phyloP scores from a whole-genome alignment of 352 stramenopile species.

The Phytophthora syringae region DNA sequence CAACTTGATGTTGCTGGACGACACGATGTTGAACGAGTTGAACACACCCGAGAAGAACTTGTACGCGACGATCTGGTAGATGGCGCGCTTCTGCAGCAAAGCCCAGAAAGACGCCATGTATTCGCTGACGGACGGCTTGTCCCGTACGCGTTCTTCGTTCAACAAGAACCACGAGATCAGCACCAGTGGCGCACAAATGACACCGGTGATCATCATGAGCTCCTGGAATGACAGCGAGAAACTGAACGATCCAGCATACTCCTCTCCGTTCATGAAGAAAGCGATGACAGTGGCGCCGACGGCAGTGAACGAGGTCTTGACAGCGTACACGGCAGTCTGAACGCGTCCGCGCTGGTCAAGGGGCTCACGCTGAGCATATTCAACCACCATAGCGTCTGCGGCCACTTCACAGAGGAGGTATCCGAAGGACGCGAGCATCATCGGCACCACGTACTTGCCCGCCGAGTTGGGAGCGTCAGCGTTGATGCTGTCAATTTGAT shows the following conservation, averaged over 20 bases:
- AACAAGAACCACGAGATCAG: conserved; percentile 49
- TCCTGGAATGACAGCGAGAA: conserved; percentile 54
- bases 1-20: conserved; percentile 53
- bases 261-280: conserved; percentile 53
- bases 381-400: conserved; percentile 63
- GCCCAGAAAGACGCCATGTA: conserved; percentile 61
- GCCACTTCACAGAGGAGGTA: conserved; percentile 63
- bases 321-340: conserved; percentile 54
- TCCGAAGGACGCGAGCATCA: conserved; percentile 66
- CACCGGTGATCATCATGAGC: conserved; percentile 46
- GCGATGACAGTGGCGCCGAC: conserved; percentile 48
- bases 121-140: conserved; percentile 18
- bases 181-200: conserved; percentile 38
- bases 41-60: conserved; percentile 70
- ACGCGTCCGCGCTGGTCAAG: conserved; percentile 48
- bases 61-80: conserved; percentile 56
- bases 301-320: conserved; percentile 49
- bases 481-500: conserved; percentile 45
- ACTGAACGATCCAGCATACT: conserved; percentile 51
- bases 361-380: conserved; percentile 60
- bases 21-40: conserved; percentile 65
- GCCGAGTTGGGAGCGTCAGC: conserved; percentile 29
- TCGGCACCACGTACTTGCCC: conserved; percentile 53
- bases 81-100: conserved; percentile 49
- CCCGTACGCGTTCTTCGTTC: conserved; percentile 33